Evolutionary conservation across 495 filamentous ascomycete genomes (phyloP).

Genomic region (Podospora appendiculata): DNA sequence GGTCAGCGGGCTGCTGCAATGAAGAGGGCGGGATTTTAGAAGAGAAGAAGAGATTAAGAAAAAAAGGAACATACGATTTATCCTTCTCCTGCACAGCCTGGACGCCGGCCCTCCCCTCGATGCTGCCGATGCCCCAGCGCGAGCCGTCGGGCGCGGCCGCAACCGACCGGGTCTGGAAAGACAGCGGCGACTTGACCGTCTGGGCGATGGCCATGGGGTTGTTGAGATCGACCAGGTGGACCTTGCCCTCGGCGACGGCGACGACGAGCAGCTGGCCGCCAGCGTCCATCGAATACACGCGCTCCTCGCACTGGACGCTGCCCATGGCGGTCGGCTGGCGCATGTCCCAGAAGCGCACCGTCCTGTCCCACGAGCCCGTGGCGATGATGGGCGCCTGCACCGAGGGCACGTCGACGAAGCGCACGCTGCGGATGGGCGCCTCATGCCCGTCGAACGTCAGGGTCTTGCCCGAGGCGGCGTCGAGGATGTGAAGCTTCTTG

Average conservation of each 20-base stretch:
- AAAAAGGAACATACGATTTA: constrained; percentile 43
- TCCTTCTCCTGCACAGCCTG: constrained; percentile 88
- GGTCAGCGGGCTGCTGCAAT: neutral
- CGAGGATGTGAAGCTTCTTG: constrained; percentile 68
- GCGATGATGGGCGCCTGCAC: constrained; percentile 55
- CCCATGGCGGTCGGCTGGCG: constrained; percentile 55
- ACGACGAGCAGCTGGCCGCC: constrained; percentile 70
- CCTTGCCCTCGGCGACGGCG: constrained; percentile 79
- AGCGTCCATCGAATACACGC: constrained; percentile 83
- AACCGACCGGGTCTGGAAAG: constrained; percentile 81
- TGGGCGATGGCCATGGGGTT: constrained; percentile 74
- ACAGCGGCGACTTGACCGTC: constrained; percentile 74
- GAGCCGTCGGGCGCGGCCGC: constrained; percentile 77
- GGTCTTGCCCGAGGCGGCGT: constrained; percentile 49
- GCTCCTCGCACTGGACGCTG: constrained; percentile 61
- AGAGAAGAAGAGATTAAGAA: neutral
- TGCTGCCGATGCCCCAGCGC: constrained; percentile 81
- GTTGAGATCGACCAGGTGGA: constrained; percentile 76
- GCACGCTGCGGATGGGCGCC: constrained; percentile 60
- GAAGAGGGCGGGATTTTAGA: neutral
- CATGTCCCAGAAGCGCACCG: constrained; percentile 85
- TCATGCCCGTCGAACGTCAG: constrained; percentile 47
- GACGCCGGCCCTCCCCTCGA: constrained; percentile 84
- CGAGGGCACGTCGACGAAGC: constrained; percentile 56
- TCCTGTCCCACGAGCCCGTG: constrained; percentile 88